phyloP scores from a whole-genome alignment of 495 filamentous ascomycete species.

The Aspergillus carlsbadensis region DNA sequence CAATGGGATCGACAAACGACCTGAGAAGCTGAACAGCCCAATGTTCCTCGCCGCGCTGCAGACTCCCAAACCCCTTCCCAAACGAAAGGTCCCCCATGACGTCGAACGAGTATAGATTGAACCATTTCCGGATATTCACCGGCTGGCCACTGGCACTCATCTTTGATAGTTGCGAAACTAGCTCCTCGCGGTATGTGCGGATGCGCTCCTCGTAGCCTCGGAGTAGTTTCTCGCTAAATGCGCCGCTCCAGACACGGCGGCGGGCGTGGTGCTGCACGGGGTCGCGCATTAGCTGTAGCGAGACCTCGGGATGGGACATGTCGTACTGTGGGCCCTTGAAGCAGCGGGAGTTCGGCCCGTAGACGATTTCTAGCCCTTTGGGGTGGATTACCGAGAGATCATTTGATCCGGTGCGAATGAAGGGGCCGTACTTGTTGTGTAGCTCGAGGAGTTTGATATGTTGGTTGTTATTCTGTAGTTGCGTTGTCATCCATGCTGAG shows the following conservation, averaged over 20 bases:
- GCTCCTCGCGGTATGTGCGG: neutral
- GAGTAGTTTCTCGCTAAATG: constrained; percentile 26
- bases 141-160: constrained; percentile 5
- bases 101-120: constrained; percentile 36
- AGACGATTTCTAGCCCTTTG: constrained; percentile 18
- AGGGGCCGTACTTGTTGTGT: constrained; percentile 38
- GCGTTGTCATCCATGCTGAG: constrained; percentile 34
- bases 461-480: constrained; percentile 22
- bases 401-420: constrained; percentile 37
- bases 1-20: constrained; percentile 5
- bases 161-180: constrained; percentile 9
- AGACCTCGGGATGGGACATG: constrained; percentile 16
- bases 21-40: constrained; percentile 24
- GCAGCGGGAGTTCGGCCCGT: constrained; percentile 24
- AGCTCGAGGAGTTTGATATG: constrained; percentile 24
- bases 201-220: constrained; percentile 29
- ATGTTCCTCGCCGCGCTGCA: constrained; percentile 23
- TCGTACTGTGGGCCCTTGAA: constrained; percentile 34
- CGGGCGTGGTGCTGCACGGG: constrained; percentile 25
- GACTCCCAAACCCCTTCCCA: constrained; percentile 33
- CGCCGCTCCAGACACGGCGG: constrained; percentile 36
- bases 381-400: constrained; percentile 37
- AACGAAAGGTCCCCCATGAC: constrained; percentile 44
- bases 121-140: constrained; percentile 32
- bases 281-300: constrained; percentile 29